Percentiles rank a stretch among this genome's conserved stretches.
phyloP scores from a whole-genome alignment of 345 rosid genomes.

The Kernera saxatilis region DNA sequence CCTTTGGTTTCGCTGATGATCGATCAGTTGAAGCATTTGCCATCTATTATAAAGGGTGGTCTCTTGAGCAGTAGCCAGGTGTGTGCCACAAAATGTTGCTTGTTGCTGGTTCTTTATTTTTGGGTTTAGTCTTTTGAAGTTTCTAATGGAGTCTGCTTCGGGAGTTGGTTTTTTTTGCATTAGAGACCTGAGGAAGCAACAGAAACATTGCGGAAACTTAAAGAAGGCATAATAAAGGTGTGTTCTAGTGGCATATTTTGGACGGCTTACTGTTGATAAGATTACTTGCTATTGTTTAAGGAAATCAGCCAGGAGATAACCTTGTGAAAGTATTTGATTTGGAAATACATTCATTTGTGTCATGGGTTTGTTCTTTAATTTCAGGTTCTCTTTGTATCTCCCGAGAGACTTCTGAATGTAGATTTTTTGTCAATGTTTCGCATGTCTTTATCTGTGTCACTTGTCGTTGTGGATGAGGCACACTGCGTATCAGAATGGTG shows the following conservation, averaged over 20 bases:
- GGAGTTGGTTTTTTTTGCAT: not conserved
- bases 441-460: slow-evolving; percentile 45
- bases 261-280: not conserved
- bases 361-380: not conserved
- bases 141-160: not conserved
- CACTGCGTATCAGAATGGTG: slow-evolving; percentile 98
- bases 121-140: not conserved
- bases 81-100: not conserved
- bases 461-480: slow-evolving; percentile 96
- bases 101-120: not conserved
- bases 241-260: not conserved
- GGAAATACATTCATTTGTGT: not conserved
- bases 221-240: slow-evolving; percentile 72
- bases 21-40: slow-evolving; percentile 90
- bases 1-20: slow-evolving; percentile 80
- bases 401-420: slow-evolving; percentile 76
- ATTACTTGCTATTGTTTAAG: not conserved
- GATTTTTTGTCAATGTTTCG: slow-evolving; percentile 66
- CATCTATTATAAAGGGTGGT: slow-evolving; percentile 58
- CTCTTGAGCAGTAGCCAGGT: slow-evolving; percentile 85
- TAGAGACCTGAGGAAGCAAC: slow-evolving; percentile 75
- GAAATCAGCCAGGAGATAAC: not conserved
- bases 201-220: slow-evolving; percentile 58
- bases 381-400: slow-evolving; percentile 97
- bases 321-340: not conserved